Evolutionary conservation across 768 basidiomycete species (phyloP).

Genomic region (Phlebiopsis flavidoalba): DNA sequence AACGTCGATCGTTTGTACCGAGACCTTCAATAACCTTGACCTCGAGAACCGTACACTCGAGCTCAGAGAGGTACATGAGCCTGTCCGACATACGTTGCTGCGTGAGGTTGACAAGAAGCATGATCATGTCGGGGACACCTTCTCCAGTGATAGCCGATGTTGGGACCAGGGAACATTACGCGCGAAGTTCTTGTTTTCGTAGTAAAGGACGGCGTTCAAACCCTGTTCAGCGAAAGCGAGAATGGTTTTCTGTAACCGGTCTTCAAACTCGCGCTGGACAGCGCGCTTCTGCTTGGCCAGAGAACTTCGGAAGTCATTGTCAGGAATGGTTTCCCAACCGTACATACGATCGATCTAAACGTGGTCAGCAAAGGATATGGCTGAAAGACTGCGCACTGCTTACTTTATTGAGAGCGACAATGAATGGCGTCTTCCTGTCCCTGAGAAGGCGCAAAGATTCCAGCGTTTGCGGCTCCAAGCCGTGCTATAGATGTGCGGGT

Average conservation of each 20-base stretch:
- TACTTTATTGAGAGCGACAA: slow-evolving; percentile 96
- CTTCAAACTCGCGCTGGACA: slow-evolving; percentile 90
- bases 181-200: slow-evolving; percentile 94
- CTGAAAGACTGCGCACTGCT: neutral
- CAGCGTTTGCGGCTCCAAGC: slow-evolving; percentile 95
- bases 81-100: slow-evolving; percentile 97
- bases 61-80: slow-evolving; percentile 95
- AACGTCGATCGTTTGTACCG: slow-evolving; percentile 90
- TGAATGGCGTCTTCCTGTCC: slow-evolving; percentile 96
- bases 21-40: slow-evolving; percentile 98
- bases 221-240: slow-evolving; percentile 98
- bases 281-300: slow-evolving; percentile 73
- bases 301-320: slow-evolving; percentile 90
- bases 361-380: slow-evolving; percentile 1
- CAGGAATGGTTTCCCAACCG: slow-evolving; percentile 87
- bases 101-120: slow-evolving; percentile 94
- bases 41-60: slow-evolving; percentile 97
- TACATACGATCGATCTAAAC: slow-evolving; percentile 94
- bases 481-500: slow-evolving; percentile 55
- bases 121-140: slow-evolving; percentile 99
- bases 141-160: slow-evolving; percentile 98
- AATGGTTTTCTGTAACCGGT: slow-evolving; percentile 78
- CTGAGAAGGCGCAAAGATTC: slow-evolving; percentile 90
- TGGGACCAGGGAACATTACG: slow-evolving; percentile 91
- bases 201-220: slow-evolving; percentile 91